Percentiles rank a stretch among this genome's conserved stretches.
Evolutionary conservation across 2,329 filamentous ascomycete genomes (phyloP).

Genomic region (Paraconiothyrium brasiliense): DNA sequence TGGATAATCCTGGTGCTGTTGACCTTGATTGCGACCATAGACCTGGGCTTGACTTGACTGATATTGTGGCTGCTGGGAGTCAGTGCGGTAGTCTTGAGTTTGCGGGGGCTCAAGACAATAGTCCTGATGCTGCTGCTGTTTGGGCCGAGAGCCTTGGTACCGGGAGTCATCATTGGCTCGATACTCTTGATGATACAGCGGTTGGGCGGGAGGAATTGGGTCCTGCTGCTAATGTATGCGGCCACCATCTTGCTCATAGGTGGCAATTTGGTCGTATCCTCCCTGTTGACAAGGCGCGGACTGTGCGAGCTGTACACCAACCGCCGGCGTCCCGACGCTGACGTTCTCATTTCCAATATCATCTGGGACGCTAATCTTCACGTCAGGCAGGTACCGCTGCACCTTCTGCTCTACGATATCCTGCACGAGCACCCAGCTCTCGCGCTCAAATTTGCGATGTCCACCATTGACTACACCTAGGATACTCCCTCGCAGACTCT

Average conservation of each 20-base stretch:
- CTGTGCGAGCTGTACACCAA: slow-evolving; percentile 23
- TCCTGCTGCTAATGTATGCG: slow-evolving; percentile 7
- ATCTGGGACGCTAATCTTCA: slow-evolving; percentile 41
- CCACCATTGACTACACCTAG: slow-evolving; percentile 42
- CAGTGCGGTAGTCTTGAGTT: slow-evolving; percentile 9
- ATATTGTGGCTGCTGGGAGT: slow-evolving; percentile 3
- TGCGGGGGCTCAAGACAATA: slow-evolving; percentile 1
- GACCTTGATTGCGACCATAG: slow-evolving; percentile 13
- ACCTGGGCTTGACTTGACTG: slow-evolving; percentile 6
- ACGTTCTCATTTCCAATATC: slow-evolving; percentile 44
- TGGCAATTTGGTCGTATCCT: slow-evolving; percentile 14
- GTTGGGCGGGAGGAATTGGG: slow-evolving; percentile 13
- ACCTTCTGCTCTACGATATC: slow-evolving; percentile 43
- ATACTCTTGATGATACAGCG: slow-evolving; percentile 14
- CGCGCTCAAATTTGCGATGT: slow-evolving; percentile 40
- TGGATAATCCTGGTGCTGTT: slow-evolving; percentile 7
- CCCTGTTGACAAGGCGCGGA: slow-evolving; percentile 15
- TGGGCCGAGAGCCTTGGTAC: slow-evolving; percentile 12
- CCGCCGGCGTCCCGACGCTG: slow-evolving; percentile 35
- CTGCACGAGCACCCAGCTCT: slow-evolving; percentile 44
- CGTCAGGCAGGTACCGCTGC: slow-evolving; percentile 39
- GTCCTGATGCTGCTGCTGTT: slow-evolving; percentile 5
- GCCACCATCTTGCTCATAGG: slow-evolving; percentile 14
- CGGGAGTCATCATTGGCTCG: not conserved
- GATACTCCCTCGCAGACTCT: slow-evolving; percentile 41